Evolutionary conservation across 164 flowering plant species (phyloP).

Genomic region (Berberis vulgaris): DNA sequence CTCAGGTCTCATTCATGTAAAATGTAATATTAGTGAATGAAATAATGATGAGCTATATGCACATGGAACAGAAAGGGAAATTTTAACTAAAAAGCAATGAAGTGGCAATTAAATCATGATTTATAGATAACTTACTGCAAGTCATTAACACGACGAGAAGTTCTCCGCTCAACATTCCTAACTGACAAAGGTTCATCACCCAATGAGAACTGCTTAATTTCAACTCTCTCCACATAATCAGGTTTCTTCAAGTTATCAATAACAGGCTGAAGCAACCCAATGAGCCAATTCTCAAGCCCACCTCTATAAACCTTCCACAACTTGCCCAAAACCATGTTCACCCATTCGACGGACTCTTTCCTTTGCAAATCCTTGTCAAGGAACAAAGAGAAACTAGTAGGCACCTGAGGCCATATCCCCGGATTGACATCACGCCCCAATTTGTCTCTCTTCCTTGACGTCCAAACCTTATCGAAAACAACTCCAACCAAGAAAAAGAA

Average conservation of each 20-base stretch:
- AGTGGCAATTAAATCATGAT: not conserved
- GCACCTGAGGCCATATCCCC: constrained; percentile 71
- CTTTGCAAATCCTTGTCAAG: constrained; percentile 87
- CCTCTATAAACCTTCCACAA: constrained; percentile 90
- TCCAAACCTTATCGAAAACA: constrained; percentile 87
- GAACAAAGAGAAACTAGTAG: constrained; percentile 66
- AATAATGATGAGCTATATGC: too few species aligned
- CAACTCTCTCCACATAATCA: constrained; percentile 88
- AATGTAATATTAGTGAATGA: too few species aligned
- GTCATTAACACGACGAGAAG: constrained; percentile 89
- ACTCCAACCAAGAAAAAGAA: constrained; percentile 94
- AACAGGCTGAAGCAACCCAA: constrained; percentile 91
- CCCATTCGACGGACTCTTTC: constrained; percentile 99
- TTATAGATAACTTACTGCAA: constrained; percentile 60
- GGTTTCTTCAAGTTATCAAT: constrained; percentile 84
- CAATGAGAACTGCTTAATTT: constrained; percentile 86
- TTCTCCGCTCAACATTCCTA: constrained; percentile 84
- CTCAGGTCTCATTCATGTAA: too few species aligned
- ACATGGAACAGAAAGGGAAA: not conserved
- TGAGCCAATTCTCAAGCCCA: constrained; percentile 83
- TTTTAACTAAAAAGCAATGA: not conserved
- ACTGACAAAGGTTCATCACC: constrained; percentile 93
- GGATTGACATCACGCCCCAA: constrained; percentile 19
- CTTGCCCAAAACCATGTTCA: constrained; percentile 96
- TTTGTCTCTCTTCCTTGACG: constrained; percentile 45